phyloP scores from a whole-genome alignment of 176 grass and related monocot genomes.

The Guadua angustifolia region DNA sequence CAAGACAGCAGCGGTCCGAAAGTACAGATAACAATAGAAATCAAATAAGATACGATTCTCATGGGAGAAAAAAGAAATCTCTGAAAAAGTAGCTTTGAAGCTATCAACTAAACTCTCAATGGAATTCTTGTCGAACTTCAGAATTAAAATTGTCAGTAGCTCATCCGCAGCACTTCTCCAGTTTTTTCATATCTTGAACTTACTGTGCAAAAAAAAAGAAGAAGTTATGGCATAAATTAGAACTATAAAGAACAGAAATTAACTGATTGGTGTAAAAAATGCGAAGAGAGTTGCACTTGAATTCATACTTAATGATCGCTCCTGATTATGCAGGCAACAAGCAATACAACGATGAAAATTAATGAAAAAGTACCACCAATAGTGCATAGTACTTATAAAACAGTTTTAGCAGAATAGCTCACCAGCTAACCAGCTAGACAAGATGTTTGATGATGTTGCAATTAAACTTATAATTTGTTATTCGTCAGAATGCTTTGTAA shows the following conservation, averaged over 20 bases:
- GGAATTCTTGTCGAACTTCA: not conserved
- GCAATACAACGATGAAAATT: conserved; percentile 2
- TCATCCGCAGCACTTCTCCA: not conserved
- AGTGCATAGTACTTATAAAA: conserved; percentile 1
- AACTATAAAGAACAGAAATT: not conserved
- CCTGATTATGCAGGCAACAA: conserved; percentile 16
- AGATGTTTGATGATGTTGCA: conserved; percentile 1
- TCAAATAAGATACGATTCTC: not conserved
- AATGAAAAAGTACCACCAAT: not conserved
- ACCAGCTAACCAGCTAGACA: not conserved
- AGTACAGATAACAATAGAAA: conserved; percentile 1
- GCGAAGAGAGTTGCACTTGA: not conserved
- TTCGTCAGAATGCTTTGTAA: conserved; percentile 1
- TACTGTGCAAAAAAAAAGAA: not conserved
- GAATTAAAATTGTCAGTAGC: not conserved
- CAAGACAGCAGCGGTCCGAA: not conserved
- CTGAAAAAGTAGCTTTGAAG: conserved; percentile 4
- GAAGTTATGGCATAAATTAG: not conserved
- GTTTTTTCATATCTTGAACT: not conserved
- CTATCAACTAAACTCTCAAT: not conserved
- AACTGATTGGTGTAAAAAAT: conserved; percentile 3
- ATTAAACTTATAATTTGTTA: not conserved
- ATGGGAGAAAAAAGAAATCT: not conserved
- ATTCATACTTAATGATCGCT: not conserved
- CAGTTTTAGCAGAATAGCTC: not conserved